phyloP scores from a whole-genome alignment of 2,329 filamentous ascomycete species.

The Aspergillus sp. region DNA sequence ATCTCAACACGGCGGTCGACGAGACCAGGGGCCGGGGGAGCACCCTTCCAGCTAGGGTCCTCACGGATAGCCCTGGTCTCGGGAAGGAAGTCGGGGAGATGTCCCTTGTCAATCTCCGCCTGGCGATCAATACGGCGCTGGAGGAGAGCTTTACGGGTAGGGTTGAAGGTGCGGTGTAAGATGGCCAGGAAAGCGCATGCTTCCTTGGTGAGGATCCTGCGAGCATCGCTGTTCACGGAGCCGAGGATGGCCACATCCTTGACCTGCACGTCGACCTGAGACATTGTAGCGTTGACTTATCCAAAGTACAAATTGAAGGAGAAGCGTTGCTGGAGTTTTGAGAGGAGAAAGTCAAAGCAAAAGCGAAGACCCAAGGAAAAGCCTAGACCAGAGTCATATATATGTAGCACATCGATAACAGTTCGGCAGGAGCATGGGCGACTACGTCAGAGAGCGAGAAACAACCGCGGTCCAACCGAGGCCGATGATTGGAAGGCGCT shows the following conservation, averaged over 20 bases:
- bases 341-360: background rate
- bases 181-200: slow-evolving; percentile 90
- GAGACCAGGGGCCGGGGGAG: slow-evolving; percentile 84
- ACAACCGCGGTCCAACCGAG: slow-evolving; percentile 26
- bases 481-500: background rate
- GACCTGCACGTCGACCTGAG: slow-evolving; percentile 72
- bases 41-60: slow-evolving; percentile 89
- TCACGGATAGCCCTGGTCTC: slow-evolving; percentile 96
- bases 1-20: slow-evolving; percentile 95
- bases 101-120: slow-evolving; percentile 86
- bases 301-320: background rate
- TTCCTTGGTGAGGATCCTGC: slow-evolving; percentile 88
- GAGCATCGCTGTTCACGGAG: slow-evolving; percentile 71
- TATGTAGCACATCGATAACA: slow-evolving; percentile 9
- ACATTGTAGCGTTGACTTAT: slow-evolving; percentile 51
- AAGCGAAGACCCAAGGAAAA: background rate
- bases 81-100: slow-evolving; percentile 88
- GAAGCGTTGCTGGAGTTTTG: background rate
- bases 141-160: slow-evolving; percentile 80
- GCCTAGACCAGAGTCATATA: slow-evolving; percentile 13
- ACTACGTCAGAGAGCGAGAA: slow-evolving; percentile 9
- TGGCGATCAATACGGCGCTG: slow-evolving; percentile 84
- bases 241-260: slow-evolving; percentile 87
- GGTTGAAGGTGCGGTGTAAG: slow-evolving; percentile 92
- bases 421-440: slow-evolving; percentile 6